Base-by-base conservation (phyloP, 371 early-diverging fungal genomes). In the Entomophthora muscae region DNA sequence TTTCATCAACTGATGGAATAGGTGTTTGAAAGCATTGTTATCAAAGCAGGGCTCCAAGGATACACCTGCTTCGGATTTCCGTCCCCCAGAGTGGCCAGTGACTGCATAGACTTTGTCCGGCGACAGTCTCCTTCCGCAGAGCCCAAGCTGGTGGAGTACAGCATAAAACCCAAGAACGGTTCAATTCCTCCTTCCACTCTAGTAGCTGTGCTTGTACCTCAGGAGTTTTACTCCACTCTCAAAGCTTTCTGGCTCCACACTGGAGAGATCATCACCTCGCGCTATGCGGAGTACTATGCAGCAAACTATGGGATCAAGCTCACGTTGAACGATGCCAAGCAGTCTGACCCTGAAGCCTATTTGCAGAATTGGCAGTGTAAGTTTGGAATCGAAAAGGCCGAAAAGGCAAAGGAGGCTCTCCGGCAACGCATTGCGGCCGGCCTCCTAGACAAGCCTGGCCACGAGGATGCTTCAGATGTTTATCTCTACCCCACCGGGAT, bases 221-320 rank as follows among this genome's bases (percentile, higher is more conserved):
- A n/a, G n/a, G n/a, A n/a, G n/a, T n/a, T n/a, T n/a, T n/a, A n/a
- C n/a, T n/a, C n/a, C n/a, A n/a, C n/a, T n/a, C n/a, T 28, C 24
- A 95, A 93, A 67, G 83, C 81, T 72, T 93, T 83, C 64, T 96
- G 97, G 97, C 95, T 95, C 71, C 95, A 95, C 69, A 71, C 90
- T 1, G 97, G 97, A 26, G 89, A 89, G 52, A 89, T 85, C 57
- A 80, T 96, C 51, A 83, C 89, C 0, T 89, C 91, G 0, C 85
- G 97, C 29, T 78, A 85, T 71, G 97, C 97, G 0, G 84, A 88
- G 42, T 81, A 85, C 64, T 63, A 56, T 32, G n/a, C 56, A 56
- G 17, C 3, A 21, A 31, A 17, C 13, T 10, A 32, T 21, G 22
- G 32, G 21, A 52, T 5, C n/a, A 10, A 10, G 23, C 22, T 12